Conservation (phyloP, 2,329 filamentous ascomycete species). For the Venturia aucupariae region DNA sequence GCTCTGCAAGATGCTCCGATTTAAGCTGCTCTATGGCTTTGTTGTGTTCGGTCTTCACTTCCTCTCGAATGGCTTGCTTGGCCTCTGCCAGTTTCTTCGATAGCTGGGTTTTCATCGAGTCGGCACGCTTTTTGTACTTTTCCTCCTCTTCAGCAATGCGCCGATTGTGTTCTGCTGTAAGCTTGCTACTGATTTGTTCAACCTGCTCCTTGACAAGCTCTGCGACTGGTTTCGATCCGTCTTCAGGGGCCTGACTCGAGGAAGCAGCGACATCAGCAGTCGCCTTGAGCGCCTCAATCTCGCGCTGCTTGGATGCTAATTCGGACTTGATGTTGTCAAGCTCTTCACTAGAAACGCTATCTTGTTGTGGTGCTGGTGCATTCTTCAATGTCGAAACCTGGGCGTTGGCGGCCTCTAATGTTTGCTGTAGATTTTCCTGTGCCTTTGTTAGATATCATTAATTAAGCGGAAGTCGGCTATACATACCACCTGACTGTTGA, state of each 20-base stretch:
- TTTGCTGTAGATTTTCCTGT: slow-evolving; percentile 31
- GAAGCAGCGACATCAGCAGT: slow-evolving; percentile 23
- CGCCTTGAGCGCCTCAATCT: slow-evolving; percentile 36
- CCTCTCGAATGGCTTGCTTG: slow-evolving; percentile 22
- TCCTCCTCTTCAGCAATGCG: slow-evolving; percentile 52
- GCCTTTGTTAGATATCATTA: slow-evolving; percentile 11
- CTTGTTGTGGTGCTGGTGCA: slow-evolving; percentile 11
- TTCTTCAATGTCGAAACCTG: slow-evolving; percentile 25
- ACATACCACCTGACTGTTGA: slow-evolving; percentile 49
- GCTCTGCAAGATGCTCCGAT: not conserved
- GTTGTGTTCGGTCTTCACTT: not conserved
- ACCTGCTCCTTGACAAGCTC: slow-evolving; percentile 41
- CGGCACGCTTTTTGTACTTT: slow-evolving; percentile 55
- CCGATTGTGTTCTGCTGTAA: slow-evolving; percentile 35
- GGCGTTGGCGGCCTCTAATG: slow-evolving; percentile 26
- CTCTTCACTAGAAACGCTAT: slow-evolving; percentile 20
- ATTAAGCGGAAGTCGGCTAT: not conserved
- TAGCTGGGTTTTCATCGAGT: slow-evolving; percentile 59
- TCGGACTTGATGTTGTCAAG: slow-evolving; percentile 32
- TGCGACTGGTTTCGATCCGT: slow-evolving; percentile 23
- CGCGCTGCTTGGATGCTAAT: slow-evolving; percentile 35
- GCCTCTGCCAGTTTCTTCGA: slow-evolving; percentile 57
- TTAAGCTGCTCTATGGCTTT: slow-evolving; percentile 20
- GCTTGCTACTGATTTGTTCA: slow-evolving; percentile 26
- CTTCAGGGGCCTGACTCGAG: slow-evolving; percentile 8